These are phyloP conservation scores for Boechera retrofracta DNA, from an alignment of 345 rosid genomes.

Conservation along the genomic window DNA sequence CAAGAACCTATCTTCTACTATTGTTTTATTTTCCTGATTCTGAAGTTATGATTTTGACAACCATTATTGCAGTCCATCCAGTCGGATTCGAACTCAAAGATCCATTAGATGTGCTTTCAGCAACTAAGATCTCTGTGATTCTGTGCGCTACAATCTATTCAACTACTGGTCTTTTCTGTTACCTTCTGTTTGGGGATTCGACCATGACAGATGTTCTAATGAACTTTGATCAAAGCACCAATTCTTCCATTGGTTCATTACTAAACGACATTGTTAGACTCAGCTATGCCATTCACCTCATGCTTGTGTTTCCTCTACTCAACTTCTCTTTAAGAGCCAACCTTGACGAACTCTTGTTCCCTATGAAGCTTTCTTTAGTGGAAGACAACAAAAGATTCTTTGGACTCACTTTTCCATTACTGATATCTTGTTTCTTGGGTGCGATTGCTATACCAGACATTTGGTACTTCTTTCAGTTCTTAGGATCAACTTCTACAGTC, in stretches of 20 bases:
- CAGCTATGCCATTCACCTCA: constrained; percentile 81
- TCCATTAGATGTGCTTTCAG: constrained; percentile 66
- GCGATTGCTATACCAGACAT: constrained; percentile 78
- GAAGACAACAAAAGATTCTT: constrained; percentile 63
- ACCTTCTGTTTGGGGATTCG: constrained; percentile 78
- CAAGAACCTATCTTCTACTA: background rate
- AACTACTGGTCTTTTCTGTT: constrained; percentile 69
- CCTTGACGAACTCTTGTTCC: constrained; percentile 73
- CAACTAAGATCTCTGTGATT: constrained; percentile 62
- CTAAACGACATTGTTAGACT: constrained; percentile 66
- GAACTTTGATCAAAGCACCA: constrained; percentile 70
- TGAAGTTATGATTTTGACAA: background rate
- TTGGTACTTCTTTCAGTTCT: constrained; percentile 83
- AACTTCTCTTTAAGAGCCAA: constrained; percentile 78
- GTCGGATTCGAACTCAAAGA: constrained; percentile 69
- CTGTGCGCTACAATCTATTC: constrained; percentile 71
- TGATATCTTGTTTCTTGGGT: constrained; percentile 55
- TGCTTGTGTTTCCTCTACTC: constrained; percentile 83
- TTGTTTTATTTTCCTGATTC: constrained; percentile 19
- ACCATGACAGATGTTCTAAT: constrained; percentile 78
- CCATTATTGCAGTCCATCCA: constrained; percentile 68
- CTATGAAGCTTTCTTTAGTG: constrained; percentile 48
- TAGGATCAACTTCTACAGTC: constrained; percentile 88
- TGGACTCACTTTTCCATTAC: constrained; percentile 53
- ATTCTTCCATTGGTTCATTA: constrained; percentile 54